These are phyloP conservation scores for Trebouxia sp. DNA, from an alignment of 139 green algal genomes.

Conservation along the genomic window DNA sequence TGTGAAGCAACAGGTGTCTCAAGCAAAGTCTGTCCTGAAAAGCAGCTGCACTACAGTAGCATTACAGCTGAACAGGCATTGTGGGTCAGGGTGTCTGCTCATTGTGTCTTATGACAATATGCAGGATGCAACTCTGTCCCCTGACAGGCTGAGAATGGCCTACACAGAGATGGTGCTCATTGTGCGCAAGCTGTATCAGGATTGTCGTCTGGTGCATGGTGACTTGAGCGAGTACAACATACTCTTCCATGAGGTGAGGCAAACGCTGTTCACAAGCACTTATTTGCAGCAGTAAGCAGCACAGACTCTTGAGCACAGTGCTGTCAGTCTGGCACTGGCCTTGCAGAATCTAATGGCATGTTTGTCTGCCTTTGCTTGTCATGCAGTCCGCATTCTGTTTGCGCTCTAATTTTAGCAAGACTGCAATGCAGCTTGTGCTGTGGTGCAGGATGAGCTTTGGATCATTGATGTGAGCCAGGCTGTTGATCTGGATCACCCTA, in stretches of 20 bases:
- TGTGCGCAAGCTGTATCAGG: conserved; percentile 83
- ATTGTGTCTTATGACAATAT: no score
- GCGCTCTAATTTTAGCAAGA: no score
- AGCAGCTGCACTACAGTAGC: no score
- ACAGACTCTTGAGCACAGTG: no score
- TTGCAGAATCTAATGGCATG: no score
- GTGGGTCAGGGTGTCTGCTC: not conserved
- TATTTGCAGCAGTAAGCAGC: no score
- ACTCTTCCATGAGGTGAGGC: conserved; percentile 70
- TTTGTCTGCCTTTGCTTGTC: no score
- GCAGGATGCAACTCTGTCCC: conserved; percentile 81
- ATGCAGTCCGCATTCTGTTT: no score
- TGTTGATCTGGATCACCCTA: conserved; percentile 98
- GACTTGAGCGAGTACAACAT: conserved; percentile 99
- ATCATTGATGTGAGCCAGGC: conserved; percentile 95
- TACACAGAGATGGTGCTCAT: conserved; percentile 76
- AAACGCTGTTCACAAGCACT: no score
- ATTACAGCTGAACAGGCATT: not conserved
- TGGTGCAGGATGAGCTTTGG: conserved; percentile 71
- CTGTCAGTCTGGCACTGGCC: no score
- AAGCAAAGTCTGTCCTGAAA: no score
- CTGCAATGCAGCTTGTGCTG: not conserved
- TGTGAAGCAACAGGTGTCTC: no score
- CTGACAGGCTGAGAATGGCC: conserved; percentile 35
- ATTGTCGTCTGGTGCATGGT: conserved; percentile 93